These are phyloP conservation scores for Aspergillus coremiiformis DNA, from an alignment of 495 filamentous ascomycete species.

Conservation along the genomic window DNA sequence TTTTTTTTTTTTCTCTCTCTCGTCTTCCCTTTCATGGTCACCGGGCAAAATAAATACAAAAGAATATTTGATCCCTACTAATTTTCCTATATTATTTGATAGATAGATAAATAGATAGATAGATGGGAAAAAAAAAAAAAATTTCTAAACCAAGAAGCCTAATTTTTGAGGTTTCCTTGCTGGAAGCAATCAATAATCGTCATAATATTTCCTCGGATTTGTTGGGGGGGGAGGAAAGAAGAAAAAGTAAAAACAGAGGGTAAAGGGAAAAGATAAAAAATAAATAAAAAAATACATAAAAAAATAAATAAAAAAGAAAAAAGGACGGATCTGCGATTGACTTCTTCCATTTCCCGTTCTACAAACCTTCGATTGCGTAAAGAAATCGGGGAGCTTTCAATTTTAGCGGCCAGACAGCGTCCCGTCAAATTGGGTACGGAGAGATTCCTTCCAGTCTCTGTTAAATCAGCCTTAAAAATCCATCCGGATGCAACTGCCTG, in stretches of 20 bases:
- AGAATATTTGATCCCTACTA: neutral
- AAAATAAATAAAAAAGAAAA: neutral
- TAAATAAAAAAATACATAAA: neutral
- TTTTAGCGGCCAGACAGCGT: slow-evolving; percentile 13
- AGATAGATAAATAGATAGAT: no score
- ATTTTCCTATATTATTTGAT: neutral
- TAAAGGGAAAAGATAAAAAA: neutral
- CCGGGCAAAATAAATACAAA: neutral
- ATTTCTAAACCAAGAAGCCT: neutral
- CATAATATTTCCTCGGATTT: neutral
- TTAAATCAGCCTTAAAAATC: neutral
- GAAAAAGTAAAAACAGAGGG: neutral
- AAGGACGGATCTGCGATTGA: slow-evolving; percentile 14
- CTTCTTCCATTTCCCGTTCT: slow-evolving; percentile 25
- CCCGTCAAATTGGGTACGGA: slow-evolving; percentile 16
- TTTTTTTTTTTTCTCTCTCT: neutral
- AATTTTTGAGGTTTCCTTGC: neutral
- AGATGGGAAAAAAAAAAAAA: no score
- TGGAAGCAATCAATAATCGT: neutral
- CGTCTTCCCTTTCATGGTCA: neutral
- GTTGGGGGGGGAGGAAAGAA: neutral
- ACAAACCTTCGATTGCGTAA: slow-evolving; percentile 22
- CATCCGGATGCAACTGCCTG: neutral
- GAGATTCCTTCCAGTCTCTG: slow-evolving; percentile 4
- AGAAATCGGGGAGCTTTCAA: neutral